Percentiles rank a stretch among this genome's conserved stretches.
phyloP scores from a whole-genome alignment of 1,284 basidiomycete species.

The Tremellales sp. region DNA sequence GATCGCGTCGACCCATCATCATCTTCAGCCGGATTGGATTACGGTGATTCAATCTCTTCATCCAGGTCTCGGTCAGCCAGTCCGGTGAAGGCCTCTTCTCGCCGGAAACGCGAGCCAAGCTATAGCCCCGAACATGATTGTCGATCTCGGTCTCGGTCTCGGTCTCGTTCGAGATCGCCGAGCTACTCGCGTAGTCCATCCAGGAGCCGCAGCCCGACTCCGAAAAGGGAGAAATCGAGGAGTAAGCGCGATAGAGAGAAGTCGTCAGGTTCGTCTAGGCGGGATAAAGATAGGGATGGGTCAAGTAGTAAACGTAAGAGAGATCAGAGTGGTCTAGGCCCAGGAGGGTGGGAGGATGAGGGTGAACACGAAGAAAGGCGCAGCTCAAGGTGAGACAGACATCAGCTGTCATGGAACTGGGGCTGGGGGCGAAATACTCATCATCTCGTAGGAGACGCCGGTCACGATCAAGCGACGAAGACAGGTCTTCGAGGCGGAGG shows the following conservation, averaged over 20 bases:
- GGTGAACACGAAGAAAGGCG: conserved; percentile 24
- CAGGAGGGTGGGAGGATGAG: conserved; percentile 30
- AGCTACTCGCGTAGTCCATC: conserved; percentile 8
- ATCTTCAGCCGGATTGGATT: conserved; percentile 29
- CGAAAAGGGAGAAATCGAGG: conserved; percentile 4
- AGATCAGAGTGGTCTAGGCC: conserved; percentile 14
- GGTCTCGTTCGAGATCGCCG: conserved; percentile 1
- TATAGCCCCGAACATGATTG: conserved; percentile 9
- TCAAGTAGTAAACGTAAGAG: conserved; percentile 18
- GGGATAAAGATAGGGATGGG: conserved; percentile 9
- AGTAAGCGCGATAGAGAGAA: conserved; percentile 11
- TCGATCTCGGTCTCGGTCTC: conserved; percentile 7
- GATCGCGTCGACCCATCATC: conserved; percentile 35
- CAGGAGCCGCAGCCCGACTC: conserved; percentile 3
- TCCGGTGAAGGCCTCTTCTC: conserved; percentile 2
- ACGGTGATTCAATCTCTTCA: conserved; percentile 13
- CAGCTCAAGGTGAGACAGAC: background rate
- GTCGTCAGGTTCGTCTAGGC: conserved; percentile 4
- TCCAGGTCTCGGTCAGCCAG: conserved; percentile 5
- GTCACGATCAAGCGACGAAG: background rate
- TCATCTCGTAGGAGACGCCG: background rate
- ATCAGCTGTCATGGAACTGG: background rate
- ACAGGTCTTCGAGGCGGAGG: background rate
- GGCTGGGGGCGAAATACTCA: background rate
- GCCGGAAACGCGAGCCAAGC: conserved; percentile 11